Evolutionary conservation across 495 filamentous ascomycete species (phyloP).

Genomic region (Aspergillus biplanus): DNA sequence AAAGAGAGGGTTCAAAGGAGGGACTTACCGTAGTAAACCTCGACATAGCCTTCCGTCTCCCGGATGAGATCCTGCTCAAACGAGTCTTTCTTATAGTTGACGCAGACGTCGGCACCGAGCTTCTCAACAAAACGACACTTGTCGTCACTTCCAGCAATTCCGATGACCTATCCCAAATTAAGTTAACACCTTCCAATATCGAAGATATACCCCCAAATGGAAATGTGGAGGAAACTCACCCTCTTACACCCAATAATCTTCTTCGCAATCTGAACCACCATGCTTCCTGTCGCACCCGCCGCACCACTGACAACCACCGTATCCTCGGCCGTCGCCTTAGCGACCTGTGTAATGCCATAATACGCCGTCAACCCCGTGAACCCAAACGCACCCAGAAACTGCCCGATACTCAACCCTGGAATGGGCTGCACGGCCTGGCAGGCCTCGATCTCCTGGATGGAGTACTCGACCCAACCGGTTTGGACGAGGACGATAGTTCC

Average conservation of each 20-base stretch:
- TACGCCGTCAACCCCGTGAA: conserved; percentile 56
- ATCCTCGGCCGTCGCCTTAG: conserved; percentile 37
- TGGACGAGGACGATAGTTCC: conserved; percentile 46
- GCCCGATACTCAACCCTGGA: conserved; percentile 42
- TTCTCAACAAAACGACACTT: conserved; percentile 66
- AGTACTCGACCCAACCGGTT: conserved; percentile 57
- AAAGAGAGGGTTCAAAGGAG: not conserved
- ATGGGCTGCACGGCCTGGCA: conserved; percentile 34
- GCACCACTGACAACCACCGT: conserved; percentile 54
- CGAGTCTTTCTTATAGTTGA: conserved; percentile 66
- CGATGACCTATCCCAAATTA: conserved; percentile 39
- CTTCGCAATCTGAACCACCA: conserved; percentile 57
- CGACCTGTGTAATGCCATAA: conserved; percentile 52
- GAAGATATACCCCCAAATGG: no score
- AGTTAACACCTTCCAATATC: no score
- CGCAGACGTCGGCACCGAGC: conserved; percentile 65
- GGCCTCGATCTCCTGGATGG: conserved; percentile 40
- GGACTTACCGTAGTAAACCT: conserved; percentile 59
- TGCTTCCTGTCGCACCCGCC: conserved; percentile 49
- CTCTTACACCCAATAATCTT: conserved; percentile 55
- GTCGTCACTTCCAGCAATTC: conserved; percentile 66
- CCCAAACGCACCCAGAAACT: conserved; percentile 56
- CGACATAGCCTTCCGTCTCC: conserved; percentile 64
- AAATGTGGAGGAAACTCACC: conserved; percentile 31
- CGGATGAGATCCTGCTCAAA: conserved; percentile 61